A percentile compares a stretch with the other conserved stretches of the same genome.
phyloP scores from a whole-genome alignment of 371 early-diverging fungal genomes.

The Batrachochytrium dendrobatidis region DNA sequence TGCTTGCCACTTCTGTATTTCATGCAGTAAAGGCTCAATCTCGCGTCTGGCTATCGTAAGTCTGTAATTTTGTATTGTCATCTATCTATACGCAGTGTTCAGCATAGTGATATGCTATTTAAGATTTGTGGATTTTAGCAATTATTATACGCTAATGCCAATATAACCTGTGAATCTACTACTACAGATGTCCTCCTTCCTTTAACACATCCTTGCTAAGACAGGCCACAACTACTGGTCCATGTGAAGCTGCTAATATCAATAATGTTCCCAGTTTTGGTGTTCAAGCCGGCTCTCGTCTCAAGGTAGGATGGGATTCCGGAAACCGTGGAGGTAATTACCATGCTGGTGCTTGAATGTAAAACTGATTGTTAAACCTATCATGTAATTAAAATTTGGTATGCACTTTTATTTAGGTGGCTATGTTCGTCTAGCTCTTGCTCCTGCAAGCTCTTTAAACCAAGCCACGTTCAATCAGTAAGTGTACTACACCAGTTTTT shows the following conservation, averaged over 20 bases:
- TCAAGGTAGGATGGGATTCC: conserved; percentile 14
- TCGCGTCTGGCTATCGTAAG: conserved; percentile 6
- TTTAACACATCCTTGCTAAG: conserved; percentile 4
- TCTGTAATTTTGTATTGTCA: not conserved
- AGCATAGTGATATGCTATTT: not conserved
- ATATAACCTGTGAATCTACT: too few relatives aligned
- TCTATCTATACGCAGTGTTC: not conserved
- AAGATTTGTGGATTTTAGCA: not conserved
- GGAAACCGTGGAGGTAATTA: conserved; percentile 4
- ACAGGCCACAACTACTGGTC: not conserved
- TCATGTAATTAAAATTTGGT: not conserved
- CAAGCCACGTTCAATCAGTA: not conserved
- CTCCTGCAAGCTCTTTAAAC: not conserved
- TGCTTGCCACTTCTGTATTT: not conserved
- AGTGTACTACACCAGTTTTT: too few relatives aligned
- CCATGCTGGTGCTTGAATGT: not conserved
- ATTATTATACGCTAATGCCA: too few relatives aligned
- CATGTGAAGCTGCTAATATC: not conserved
- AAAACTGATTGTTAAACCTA: too few relatives aligned
- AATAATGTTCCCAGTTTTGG: not conserved
- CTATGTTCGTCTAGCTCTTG: conserved; percentile 13
- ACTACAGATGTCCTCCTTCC: conserved; percentile 7
- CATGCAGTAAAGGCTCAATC: not conserved
- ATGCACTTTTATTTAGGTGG: conserved; percentile 5
- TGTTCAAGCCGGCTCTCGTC: conserved; percentile 6